phyloP scores from a whole-genome alignment of 306 rosid genomes.

The Cicer chorassanicum region DNA sequence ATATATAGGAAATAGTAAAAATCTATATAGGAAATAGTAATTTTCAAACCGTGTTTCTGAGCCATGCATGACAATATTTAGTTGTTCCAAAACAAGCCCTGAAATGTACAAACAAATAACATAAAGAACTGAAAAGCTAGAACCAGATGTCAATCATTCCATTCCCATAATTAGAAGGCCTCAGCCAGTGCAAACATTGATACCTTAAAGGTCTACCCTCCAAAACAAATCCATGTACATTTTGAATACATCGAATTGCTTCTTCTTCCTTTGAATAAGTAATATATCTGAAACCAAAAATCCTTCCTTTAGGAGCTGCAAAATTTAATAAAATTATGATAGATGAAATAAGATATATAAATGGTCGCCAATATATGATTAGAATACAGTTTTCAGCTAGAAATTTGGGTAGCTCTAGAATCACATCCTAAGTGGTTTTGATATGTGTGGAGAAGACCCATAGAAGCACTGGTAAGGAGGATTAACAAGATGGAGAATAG shows the following conservation, averaged over 20 bases:
- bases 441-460: slow-evolving; percentile 14
- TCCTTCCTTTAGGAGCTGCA: slow-evolving; percentile 21
- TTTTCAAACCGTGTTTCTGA: slow-evolving; percentile 81
- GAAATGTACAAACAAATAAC: slow-evolving; percentile 39
- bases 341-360: not conserved
- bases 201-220: slow-evolving; percentile 91
- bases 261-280: slow-evolving; percentile 96
- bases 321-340: slow-evolving; percentile 4
- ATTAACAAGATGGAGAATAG: slow-evolving; percentile 12
- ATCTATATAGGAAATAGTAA: slow-evolving; percentile 26
- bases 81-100: slow-evolving; percentile 99
- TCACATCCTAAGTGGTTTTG: not conserved
- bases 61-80: slow-evolving; percentile 98
- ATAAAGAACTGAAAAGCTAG: slow-evolving; percentile 19
- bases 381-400: not conserved
- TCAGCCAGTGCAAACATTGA: slow-evolving; percentile 22
- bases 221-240: slow-evolving; percentile 96
- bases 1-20: slow-evolving; percentile 16
- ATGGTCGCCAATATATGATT: slow-evolving; percentile 8
- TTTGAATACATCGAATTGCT: slow-evolving; percentile 98
- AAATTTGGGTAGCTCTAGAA: slow-evolving; percentile 6
- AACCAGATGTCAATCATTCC: slow-evolving; percentile 20
- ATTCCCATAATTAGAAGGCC: not conserved
- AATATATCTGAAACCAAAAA: slow-evolving; percentile 75
- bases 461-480: slow-evolving; percentile 1